phyloP scores from a whole-genome alignment of 352 stramenopile species.

The Pythium diclinum region DNA sequence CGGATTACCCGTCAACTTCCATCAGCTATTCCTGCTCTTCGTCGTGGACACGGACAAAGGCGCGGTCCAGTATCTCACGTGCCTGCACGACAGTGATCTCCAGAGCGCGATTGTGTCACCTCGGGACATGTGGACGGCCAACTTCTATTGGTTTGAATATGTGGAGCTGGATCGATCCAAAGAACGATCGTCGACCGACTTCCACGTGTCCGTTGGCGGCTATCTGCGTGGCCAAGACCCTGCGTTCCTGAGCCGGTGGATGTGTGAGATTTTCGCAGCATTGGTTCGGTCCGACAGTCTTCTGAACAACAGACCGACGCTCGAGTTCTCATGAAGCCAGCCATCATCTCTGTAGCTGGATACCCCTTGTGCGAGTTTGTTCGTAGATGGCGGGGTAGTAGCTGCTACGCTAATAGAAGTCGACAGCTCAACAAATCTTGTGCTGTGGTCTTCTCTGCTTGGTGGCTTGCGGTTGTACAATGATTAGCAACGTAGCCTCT shows the following conservation, averaged over 20 bases:
- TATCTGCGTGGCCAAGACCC: not conserved
- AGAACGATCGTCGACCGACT: not conserved
- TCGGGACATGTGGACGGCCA: slow-evolving; percentile 1
- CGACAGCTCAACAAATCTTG: no score
- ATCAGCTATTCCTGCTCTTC: not conserved
- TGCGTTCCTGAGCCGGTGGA: not conserved
- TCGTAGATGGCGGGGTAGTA: no score
- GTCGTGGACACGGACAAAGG: not conserved
- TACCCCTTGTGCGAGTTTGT: no score
- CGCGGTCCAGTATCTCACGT: not conserved
- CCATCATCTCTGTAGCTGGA: no score
- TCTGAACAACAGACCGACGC: not conserved
- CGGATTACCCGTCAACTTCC: not conserved
- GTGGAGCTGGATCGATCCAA: not conserved
- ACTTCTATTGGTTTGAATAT: slow-evolving; percentile 4
- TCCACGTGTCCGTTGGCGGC: not conserved
- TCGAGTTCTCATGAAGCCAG: not conserved
- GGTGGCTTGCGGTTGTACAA: no score
- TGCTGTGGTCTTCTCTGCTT: no score
- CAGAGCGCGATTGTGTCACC: not conserved
- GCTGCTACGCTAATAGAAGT: no score
- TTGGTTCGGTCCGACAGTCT: not conserved
- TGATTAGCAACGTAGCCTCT: no score
- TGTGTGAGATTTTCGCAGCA: not conserved
- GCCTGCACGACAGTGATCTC: not conserved